Percentiles rank a stretch among this genome's conserved stretches.
These are phyloP conservation scores for Lactarius hengduanensis DNA, from an alignment of 768 basidiomycete genomes.

Conservation along the genomic window DNA sequence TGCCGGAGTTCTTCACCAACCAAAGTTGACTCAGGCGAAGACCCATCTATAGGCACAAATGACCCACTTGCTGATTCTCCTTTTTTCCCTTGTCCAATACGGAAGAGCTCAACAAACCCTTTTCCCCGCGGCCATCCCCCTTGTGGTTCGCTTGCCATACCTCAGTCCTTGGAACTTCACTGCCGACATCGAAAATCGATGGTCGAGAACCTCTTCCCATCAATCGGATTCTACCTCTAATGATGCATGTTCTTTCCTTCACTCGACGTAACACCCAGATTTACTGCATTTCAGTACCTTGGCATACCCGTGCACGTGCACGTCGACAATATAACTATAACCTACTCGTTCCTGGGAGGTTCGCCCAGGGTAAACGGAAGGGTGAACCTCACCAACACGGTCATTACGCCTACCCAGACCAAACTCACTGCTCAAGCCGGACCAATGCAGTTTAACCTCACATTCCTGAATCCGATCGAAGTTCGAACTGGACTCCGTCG, in stretches of 20 bases:
- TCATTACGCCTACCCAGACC: conserved; percentile 40
- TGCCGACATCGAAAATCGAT: conserved; percentile 17
- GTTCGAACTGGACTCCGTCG: conserved; percentile 24
- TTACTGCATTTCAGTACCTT: conserved; percentile 5
- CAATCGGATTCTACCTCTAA: background rate
- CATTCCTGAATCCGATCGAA: conserved; percentile 42
- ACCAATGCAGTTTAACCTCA: conserved; percentile 38
- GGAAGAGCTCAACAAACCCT: conserved; percentile 19
- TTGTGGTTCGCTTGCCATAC: conserved; percentile 33
- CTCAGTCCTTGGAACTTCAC: conserved; percentile 29
- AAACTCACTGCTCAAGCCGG: conserved; percentile 38
- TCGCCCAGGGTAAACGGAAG: conserved; percentile 2
- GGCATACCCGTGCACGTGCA: conserved; percentile 20
- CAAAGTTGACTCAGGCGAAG: background rate
- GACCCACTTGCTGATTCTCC: conserved; percentile 1
- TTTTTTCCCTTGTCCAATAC: background rate
- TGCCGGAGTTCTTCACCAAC: background rate
- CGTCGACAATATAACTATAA: conserved; percentile 18
- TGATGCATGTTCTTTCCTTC: background rate
- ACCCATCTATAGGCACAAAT: background rate
- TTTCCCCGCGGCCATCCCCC: conserved; percentile 31
- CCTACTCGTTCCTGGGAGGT: conserved; percentile 29
- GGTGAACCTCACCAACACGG: conserved; percentile 29
- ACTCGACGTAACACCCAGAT: background rate
- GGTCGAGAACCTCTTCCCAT: conserved; percentile 27